Percentiles rank a stretch among this genome's conserved stretches.
phyloP scores from a whole-genome alignment of 2,329 filamentous ascomycete genomes.

The Penicillium sp. region DNA sequence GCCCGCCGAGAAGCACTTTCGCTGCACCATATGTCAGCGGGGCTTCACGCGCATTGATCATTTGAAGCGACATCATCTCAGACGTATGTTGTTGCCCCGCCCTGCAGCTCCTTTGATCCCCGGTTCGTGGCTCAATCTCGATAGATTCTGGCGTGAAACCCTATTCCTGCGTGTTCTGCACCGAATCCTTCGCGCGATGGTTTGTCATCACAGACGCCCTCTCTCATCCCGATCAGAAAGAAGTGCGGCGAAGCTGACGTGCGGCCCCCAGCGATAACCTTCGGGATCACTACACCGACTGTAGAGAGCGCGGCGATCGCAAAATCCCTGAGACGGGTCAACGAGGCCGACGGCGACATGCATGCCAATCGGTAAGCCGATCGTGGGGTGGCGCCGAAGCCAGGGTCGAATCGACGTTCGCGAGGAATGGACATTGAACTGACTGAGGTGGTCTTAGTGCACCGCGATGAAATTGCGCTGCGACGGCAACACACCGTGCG shows the following conservation, averaged over 20 bases:
- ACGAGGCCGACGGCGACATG: slow-evolving; percentile 43
- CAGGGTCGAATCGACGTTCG: not conserved
- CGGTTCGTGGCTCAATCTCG: slow-evolving; percentile 9
- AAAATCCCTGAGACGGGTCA: slow-evolving; percentile 42
- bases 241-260: slow-evolving; percentile 1
- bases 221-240: not conserved
- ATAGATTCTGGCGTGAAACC: slow-evolving; percentile 45
- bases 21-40: slow-evolving; percentile 41
- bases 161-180: slow-evolving; percentile 44
- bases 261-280: slow-evolving; percentile 38
- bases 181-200: slow-evolving; percentile 43
- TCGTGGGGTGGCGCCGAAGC: not conserved
- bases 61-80: slow-evolving; percentile 43
- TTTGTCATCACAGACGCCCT: slow-evolving; percentile 17
- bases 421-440: not conserved
- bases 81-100: slow-evolving; percentile 32
- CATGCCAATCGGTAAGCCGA: slow-evolving; percentile 40
- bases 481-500: slow-evolving; percentile 41
- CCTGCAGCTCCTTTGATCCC: slow-evolving; percentile 1
- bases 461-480: slow-evolving; percentile 45
- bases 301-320: slow-evolving; percentile 37
- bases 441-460: slow-evolving; percentile 27
- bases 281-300: slow-evolving; percentile 42
- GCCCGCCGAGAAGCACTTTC: slow-evolving; percentile 37
- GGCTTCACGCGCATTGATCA: slow-evolving; percentile 46